Base-by-base conservation (phyloP, 805 yeast genomes). In the Wilhelminamyces savonicus region DNA sequence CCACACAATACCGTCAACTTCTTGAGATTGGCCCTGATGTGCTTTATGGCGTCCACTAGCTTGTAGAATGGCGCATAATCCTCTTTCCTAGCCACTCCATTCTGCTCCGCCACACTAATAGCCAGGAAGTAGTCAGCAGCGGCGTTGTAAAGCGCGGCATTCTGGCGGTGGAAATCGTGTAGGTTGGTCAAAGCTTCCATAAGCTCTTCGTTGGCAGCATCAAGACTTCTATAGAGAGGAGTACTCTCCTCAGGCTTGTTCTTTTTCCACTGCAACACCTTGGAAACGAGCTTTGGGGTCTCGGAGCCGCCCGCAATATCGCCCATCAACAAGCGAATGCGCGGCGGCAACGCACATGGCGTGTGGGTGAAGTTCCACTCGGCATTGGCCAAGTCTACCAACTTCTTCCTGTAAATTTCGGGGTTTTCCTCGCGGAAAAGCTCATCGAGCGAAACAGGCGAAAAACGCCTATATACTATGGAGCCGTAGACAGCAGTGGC, bases 401-500 rank as follows among this genome's bases (percentile, higher is more conserved):
- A 43, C 3, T 49, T 44, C 0, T 13, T 21, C 16, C 29, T 17
- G 29, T 28, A 36, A 12, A 31, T 37, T n/a, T 20, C 47, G 3
- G 36, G 31, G n/a, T 15, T 32, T 9, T 41, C 37, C 18, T 50
- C 48, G 11, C 58, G 62, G 13, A 56, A 50, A 21, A 73, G 48
- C 17, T 42, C 48, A 20, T 56, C 58, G 28, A 75, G 71, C 21
- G 74, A 36, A 5, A 43, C 52, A 0, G 94, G 84, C 3, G 66
- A 59, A 46, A 92, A 92, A 36, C 98, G 65, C 25, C 74, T 68
- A 54, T 92, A 92, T 5, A 78, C 68, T 26, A 88, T 81, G 0
- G 95, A 82, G 2, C 98, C 98, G 54, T 70, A 90, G 0, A 84
- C 80, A 0, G 98, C 98, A 16, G 97, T 80, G 0, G 95, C 97